phyloP scores from a whole-genome alignment of 805 yeast genomes.

The Isabelozyma heimii region DNA sequence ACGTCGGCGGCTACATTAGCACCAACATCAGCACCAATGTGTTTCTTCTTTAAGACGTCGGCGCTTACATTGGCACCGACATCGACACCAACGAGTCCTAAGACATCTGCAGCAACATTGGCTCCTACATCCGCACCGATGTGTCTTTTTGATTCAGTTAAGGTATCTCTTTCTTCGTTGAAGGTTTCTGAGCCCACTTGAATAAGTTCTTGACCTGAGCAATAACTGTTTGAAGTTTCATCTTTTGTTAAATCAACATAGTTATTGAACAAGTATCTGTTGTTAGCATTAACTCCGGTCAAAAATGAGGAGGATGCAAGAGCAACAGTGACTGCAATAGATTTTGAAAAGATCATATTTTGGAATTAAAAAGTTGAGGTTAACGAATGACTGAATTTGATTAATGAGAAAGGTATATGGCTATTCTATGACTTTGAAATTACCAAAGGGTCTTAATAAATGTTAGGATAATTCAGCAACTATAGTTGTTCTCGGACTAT shows the following conservation, averaged over 20 bases:
- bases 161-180: neutral
- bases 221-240: conserved; percentile 8
- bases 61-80: conserved; percentile 1
- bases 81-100: conserved; percentile 2
- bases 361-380: neutral
- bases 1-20: conserved; percentile 6
- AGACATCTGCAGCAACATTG: conserved; percentile 4
- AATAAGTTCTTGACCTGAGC: conserved; percentile 6
- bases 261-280: conserved; percentile 7
- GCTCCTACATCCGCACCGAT: conserved; percentile 2
- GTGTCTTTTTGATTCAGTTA: neutral
- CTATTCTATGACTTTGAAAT: neutral
- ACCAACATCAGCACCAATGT: neutral
- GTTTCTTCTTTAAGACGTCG: conserved; percentile 1
- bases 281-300: conserved; percentile 10
- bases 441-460: no score
- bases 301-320: conserved; percentile 12
- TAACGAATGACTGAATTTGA: neutral
- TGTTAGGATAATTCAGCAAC: no score
- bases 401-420: neutral
- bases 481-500: no score
- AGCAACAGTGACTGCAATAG: conserved; percentile 16
- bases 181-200: conserved; percentile 7
- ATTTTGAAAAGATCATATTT: conserved; percentile 15
- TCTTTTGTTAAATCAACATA: conserved; percentile 10